A percentile compares a stretch with the other conserved stretches of the same genome.
Evolutionary conservation across 352 stramenopile genomes (phyloP).

Genomic region (Phytophthora litchii): DNA sequence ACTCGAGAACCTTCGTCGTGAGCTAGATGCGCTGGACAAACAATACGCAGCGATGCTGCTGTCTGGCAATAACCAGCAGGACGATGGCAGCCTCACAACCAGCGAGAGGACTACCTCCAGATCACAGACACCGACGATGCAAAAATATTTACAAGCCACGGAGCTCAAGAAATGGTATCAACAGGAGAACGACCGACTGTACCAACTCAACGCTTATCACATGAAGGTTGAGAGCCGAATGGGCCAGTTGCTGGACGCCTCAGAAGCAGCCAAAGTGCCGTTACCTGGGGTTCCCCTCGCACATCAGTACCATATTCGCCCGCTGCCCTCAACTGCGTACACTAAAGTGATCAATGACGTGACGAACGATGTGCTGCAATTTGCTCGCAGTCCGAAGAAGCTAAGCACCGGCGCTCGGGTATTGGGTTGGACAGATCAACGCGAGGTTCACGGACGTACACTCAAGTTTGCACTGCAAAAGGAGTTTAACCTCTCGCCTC

Average conservation of each 20-base stretch:
- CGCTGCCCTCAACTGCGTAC: conserved; percentile 43
- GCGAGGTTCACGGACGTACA: conserved; percentile 44
- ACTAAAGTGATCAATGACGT: conserved; percentile 48
- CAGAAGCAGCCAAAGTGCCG: conserved; percentile 38
- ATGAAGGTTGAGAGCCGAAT: conserved; percentile 62
- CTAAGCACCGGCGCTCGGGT: conserved; percentile 52
- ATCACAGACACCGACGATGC: conserved; percentile 30
- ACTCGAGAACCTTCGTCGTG: conserved; percentile 49
- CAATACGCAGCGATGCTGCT: conserved; percentile 52
- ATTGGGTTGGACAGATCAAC: conserved; percentile 72
- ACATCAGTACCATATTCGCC: conserved; percentile 43
- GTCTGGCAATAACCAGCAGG: background rate
- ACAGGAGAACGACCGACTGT: conserved; percentile 62
- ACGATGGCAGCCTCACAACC: background rate
- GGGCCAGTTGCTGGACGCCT: conserved; percentile 57
- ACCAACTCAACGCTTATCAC: conserved; percentile 49
- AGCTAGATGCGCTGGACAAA: conserved; percentile 48
- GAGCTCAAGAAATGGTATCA: conserved; percentile 53
- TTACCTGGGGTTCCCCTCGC: conserved; percentile 3
- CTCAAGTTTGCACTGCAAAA: conserved; percentile 76
- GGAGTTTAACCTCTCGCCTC: conserved; percentile 44
- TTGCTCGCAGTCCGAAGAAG: conserved; percentile 49
- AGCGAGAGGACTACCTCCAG: background rate
- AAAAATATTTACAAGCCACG: conserved; percentile 52
- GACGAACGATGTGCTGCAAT: conserved; percentile 58